phyloP scores from a whole-genome alignment of 495 filamentous ascomycete species.

The Xylaria longipes region DNA sequence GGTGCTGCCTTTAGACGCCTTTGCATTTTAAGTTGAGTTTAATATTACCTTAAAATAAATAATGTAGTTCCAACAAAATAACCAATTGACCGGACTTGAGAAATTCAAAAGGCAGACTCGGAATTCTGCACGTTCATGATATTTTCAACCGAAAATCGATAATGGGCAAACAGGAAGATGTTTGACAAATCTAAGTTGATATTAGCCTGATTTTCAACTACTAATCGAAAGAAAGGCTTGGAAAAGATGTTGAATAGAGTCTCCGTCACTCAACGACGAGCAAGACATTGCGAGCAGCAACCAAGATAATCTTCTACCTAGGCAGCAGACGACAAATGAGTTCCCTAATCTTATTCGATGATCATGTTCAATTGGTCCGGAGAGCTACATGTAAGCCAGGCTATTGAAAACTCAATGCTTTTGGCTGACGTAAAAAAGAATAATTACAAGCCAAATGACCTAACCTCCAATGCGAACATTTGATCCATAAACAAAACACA shows the following conservation, averaged over 20 bases:
- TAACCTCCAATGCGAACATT: constrained; percentile 12
- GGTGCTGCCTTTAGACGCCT: neutral
- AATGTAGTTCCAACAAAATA: too few relatives aligned
- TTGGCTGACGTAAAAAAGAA: neutral
- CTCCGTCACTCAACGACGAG: neutral
- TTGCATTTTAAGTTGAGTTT: neutral
- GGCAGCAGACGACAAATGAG: neutral
- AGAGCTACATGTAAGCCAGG: neutral
- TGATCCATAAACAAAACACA: neutral
- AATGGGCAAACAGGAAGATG: too few relatives aligned
- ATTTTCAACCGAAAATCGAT: too few relatives aligned
- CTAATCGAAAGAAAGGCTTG: neutral
- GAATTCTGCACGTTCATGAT: too few relatives aligned
- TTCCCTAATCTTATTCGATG: neutral
- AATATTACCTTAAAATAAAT: too few relatives aligned
- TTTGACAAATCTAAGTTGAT: neutral
- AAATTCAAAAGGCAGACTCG: too few relatives aligned
- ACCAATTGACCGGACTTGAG: too few relatives aligned
- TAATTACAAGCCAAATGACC: neutral
- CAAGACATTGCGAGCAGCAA: neutral
- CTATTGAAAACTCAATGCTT: neutral
- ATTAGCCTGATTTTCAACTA: neutral
- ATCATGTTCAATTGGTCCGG: neutral
- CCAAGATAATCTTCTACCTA: neutral
- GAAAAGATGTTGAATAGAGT: neutral